These are phyloP conservation scores for Actinidia arguta DNA, from an alignment of 179 eudicot genomes.

Conservation along the genomic window DNA sequence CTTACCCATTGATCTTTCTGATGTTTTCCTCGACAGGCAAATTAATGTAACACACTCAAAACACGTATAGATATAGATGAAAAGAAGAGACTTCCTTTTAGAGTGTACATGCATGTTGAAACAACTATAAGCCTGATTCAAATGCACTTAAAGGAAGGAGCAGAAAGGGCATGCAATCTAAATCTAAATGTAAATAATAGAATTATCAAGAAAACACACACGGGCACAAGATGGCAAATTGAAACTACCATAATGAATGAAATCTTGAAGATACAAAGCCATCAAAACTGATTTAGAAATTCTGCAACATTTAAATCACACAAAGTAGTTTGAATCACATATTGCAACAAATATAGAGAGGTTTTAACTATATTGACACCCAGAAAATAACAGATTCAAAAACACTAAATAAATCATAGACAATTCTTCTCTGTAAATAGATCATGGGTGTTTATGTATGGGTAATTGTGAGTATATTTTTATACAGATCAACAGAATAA, in stretches of 20 bases:
- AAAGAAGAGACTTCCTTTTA: no score
- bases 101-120: no score
- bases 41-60: background rate
- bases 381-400: background rate
- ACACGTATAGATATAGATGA: no score
- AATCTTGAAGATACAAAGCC: background rate
- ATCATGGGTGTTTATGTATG: background rate
- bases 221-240: background rate
- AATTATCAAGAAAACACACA: background rate
- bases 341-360: background rate
- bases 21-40: background rate
- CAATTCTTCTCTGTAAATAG: background rate
- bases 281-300: background rate
- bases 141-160: background rate
- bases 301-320: background rate
- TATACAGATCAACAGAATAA: background rate
- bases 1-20: background rate
- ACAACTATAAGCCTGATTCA: background rate
- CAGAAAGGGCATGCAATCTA: background rate
- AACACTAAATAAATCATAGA: background rate
- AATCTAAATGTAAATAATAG: background rate
- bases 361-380: background rate
- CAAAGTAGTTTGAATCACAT: background rate
- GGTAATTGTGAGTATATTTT: background rate
- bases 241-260: background rate